Evolutionary conservation across 208 protist species (phyloP), one percentile per base, ranked within the genome.

Genomic region (Acanthamoeba culbertsoni): DNA sequence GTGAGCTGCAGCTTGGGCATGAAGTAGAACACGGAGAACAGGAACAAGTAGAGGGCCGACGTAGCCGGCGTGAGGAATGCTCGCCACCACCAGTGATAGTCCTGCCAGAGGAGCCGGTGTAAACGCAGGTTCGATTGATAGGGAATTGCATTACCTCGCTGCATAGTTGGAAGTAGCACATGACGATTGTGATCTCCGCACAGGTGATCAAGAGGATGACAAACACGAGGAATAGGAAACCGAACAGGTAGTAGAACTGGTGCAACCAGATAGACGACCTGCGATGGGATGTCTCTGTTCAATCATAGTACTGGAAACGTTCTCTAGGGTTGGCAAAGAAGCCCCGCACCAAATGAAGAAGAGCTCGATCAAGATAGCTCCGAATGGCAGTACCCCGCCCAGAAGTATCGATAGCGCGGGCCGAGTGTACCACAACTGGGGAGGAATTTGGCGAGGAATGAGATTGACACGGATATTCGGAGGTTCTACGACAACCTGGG

Each of bases 341-440:
- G n/a, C n/a, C n/a, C n/a, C n/a, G n/a, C n/a, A n/a, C n/a, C n/a
- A 95, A 89, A 99, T 98, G 96, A 99, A 99, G 95, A 99, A 98
- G 12, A 99, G 95, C 97, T 99, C 99, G 88, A 99, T 98, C n/a
- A 99, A 98, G 18, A 99, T 97, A 20, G 98, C 98, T 53, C 98
- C 98, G 82, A 99, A 99, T 43, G 99, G 99, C 43, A 99, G 97
- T 31, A 99, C 93, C 35, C 97, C 98, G 75, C 96, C 98, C 55
- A 98, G 95, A 10, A 98, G 40, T 26, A 98, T 95, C 7, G 96
- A 95, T 26, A 98, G 55, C 14, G 94, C 31, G 33, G 97, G 94
- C 55, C 95, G 57, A 97, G 98, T 98, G 96, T 98, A 99, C 96
- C 97, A 97, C 35, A 95, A 86, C 95, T 99, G 96, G 4, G 37